Conservation (phyloP, 176 grass and related monocot genomes). For the Triticum aestivum region DNA sequence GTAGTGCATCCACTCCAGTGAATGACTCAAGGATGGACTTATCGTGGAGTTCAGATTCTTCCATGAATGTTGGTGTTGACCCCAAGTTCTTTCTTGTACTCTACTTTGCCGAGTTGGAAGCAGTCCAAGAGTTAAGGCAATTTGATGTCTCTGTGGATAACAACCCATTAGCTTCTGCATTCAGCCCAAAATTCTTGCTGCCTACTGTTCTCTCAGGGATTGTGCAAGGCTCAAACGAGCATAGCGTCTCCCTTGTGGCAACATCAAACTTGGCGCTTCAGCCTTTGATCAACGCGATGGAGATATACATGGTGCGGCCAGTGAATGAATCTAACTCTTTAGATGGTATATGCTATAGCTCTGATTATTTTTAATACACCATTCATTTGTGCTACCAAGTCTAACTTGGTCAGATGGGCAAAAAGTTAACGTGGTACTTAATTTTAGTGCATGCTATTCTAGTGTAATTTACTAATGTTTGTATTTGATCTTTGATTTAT, state of each 20-base stretch:
- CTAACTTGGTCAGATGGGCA: not conserved
- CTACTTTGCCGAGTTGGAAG: slow-evolving; percentile 32
- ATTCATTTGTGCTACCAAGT: not conserved
- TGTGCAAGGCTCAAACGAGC: not conserved
- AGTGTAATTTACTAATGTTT: not conserved
- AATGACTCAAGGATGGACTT: not conserved
- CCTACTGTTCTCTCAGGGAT: not conserved
- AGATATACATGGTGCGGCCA: slow-evolving; percentile 30
- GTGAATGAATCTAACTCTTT: not conserved
- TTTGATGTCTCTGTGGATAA: slow-evolving; percentile 38
- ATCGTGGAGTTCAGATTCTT: not conserved
- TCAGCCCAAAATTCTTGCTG: slow-evolving; percentile 7
- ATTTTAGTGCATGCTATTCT: not conserved
- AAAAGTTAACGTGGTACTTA: not conserved
- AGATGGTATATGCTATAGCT: slow-evolving; percentile 32
- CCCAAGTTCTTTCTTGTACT: slow-evolving; percentile 8
- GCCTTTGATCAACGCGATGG: slow-evolving; percentile 39
- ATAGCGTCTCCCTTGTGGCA: slow-evolving; percentile 1
- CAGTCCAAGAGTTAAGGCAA: not conserved
- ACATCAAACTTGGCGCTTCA: slow-evolving; percentile 18
- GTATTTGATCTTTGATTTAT: not conserved
- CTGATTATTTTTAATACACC: not conserved
- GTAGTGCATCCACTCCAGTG: slow-evolving; percentile 20
- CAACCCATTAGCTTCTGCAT: not conserved
- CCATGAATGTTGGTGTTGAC: not conserved